Evolutionary conservation across 2,329 filamentous ascomycete genomes (phyloP).

Genomic region (Pseudopyricularia cyperi): DNA sequence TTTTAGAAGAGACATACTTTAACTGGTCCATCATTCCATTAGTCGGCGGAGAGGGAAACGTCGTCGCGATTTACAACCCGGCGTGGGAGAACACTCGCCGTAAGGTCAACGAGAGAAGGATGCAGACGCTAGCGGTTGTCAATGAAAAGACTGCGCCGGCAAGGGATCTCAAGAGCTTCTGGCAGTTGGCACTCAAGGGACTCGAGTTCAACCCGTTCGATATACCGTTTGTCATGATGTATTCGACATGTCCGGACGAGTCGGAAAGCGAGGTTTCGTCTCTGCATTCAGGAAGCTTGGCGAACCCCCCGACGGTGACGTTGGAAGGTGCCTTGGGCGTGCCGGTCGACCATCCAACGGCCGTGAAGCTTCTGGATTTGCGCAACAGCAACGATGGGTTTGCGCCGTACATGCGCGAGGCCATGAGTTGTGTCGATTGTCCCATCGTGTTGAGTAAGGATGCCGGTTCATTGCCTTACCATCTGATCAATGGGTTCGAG

Average conservation of each 20-base stretch:
- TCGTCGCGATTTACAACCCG: slow-evolving; percentile 32
- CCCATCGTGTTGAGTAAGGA: slow-evolving; percentile 26
- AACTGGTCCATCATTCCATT: slow-evolving; percentile 35
- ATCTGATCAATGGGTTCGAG: slow-evolving; percentile 43
- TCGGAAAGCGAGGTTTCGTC: slow-evolving; percentile 11
- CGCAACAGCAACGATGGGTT: slow-evolving; percentile 22
- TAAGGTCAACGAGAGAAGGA: slow-evolving; percentile 32
- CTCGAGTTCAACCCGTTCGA: slow-evolving; percentile 31
- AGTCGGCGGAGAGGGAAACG: slow-evolving; percentile 22
- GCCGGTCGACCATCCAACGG: slow-evolving; percentile 27
- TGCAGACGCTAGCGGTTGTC: slow-evolving; percentile 34
- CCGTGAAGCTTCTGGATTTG: slow-evolving; percentile 22
- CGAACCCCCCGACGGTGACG: slow-evolving; percentile 19
- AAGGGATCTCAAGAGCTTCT: slow-evolving; percentile 31
- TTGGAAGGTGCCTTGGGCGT: slow-evolving; percentile 33
- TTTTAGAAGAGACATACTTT: slow-evolving; percentile 31
- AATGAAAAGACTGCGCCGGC: slow-evolving; percentile 28
- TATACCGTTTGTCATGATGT: slow-evolving; percentile 36
- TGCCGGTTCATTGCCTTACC: slow-evolving; percentile 41
- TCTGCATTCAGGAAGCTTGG: slow-evolving; percentile 14
- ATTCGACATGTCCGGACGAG: slow-evolving; percentile 30
- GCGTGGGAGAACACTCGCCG: slow-evolving; percentile 32
- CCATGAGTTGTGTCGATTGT: slow-evolving; percentile 19
- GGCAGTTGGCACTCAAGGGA: slow-evolving; percentile 29
- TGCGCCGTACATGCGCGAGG: slow-evolving; percentile 23